These are phyloP conservation scores for Verticillium longisporum DNA, from an alignment of 2,329 filamentous ascomycete species.

Conservation along the genomic window DNA sequence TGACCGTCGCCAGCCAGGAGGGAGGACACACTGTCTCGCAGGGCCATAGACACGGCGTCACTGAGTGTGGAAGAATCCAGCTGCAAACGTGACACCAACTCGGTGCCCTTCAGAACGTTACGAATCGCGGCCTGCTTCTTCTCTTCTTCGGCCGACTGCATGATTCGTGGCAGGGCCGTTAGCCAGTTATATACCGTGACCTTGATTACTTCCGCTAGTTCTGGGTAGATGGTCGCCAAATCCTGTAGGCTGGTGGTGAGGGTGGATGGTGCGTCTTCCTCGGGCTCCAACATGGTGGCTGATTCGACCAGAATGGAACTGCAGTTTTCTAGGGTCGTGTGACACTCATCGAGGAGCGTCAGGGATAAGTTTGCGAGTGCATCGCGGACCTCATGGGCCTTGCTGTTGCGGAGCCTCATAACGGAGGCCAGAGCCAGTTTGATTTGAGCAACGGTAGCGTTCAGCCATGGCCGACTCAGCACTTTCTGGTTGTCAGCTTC, in stretches of 20 bases:
- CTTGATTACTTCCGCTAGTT: constrained; percentile 59
- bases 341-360: constrained; percentile 70
- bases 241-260: constrained; percentile 48
- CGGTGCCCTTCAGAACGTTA: constrained; percentile 69
- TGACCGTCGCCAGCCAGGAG: constrained; percentile 21
- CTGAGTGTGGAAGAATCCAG: constrained; percentile 61
- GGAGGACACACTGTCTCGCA: constrained; percentile 66
- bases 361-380: constrained; percentile 68
- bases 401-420: constrained; percentile 68
- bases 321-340: constrained; percentile 63
- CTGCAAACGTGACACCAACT: constrained; percentile 55
- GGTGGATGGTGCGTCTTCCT: constrained; percentile 29
- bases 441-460: constrained; percentile 72
- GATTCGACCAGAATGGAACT: constrained; percentile 72
- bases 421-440: constrained; percentile 76
- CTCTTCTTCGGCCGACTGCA: constrained; percentile 79
- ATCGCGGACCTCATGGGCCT: constrained; percentile 59
- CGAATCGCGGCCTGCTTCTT: constrained; percentile 65
- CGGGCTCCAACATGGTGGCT: constrained; percentile 60
- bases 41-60: constrained; percentile 56
- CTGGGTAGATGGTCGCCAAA: constrained; percentile 54
- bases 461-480: constrained; percentile 59
- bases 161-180: constrained; percentile 68
- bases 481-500: constrained; percentile 27
- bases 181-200: constrained; percentile 75